These are phyloP conservation scores for Cyclotella baltica DNA, from an alignment of 108 stramenopile species.

Conservation along the genomic window DNA sequence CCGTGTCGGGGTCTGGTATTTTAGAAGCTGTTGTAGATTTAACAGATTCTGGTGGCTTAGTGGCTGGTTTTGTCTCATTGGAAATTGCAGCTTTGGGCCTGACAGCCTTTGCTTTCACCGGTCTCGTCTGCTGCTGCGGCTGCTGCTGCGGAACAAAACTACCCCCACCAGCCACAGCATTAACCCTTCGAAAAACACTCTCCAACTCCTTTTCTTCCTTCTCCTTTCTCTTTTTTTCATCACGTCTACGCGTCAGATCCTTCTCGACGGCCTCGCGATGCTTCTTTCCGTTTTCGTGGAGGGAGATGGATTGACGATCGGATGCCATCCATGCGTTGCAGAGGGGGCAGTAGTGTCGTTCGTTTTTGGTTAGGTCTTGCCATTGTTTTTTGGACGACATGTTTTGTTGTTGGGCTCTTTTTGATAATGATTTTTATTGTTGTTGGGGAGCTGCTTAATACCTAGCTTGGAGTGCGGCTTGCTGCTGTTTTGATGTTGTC, in stretches of 20 bases:
- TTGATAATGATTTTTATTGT: too few relatives aligned
- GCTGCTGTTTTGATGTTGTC: too few relatives aligned
- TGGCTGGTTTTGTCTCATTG: not conserved
- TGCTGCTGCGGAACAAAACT: constrained; percentile 1
- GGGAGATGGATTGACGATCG: constrained; percentile 80
- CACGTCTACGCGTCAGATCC: constrained; percentile 57
- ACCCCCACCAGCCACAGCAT: constrained; percentile 41
- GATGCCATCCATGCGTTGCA: constrained; percentile 90
- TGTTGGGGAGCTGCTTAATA: too few relatives aligned
- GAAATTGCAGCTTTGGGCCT: not conserved
- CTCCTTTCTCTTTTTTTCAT: constrained; percentile 66
- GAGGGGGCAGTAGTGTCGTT: constrained; percentile 82
- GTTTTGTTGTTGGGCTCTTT: too few relatives aligned
- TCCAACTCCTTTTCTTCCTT: constrained; percentile 61
- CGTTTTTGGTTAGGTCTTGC: constrained; percentile 46
- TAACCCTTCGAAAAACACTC: constrained; percentile 57
- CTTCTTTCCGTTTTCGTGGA: constrained; percentile 91
- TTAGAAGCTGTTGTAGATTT: not conserved
- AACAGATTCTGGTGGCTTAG: not conserved
- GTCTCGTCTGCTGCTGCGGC: not conserved
- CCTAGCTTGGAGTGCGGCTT: too few relatives aligned
- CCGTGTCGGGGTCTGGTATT: constrained; percentile 35
- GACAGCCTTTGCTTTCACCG: not conserved
- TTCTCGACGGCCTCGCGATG: constrained; percentile 77
- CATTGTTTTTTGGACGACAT: constrained; percentile 6